phyloP scores from a whole-genome alignment of 2,329 filamentous ascomycete species.

The Hymenoscyphus occultus region DNA sequence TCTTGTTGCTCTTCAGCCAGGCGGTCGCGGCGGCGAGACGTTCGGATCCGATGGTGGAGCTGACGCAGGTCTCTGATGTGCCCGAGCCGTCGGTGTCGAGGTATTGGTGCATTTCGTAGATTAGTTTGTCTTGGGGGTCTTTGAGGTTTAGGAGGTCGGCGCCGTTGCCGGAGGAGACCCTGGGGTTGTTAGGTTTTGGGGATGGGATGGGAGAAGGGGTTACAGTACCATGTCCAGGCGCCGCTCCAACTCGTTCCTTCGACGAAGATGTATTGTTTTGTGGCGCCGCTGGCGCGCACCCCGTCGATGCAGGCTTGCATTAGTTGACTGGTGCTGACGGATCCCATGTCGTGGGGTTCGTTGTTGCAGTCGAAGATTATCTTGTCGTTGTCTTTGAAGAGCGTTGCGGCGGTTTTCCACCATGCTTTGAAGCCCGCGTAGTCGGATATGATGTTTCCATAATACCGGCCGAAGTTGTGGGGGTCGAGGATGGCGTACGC shows the following conservation, averaged over 20 bases:
- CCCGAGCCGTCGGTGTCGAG: constrained; percentile 55
- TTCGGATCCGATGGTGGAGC: constrained; percentile 50
- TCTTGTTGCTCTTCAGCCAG: constrained; percentile 53
- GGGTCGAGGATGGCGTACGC: constrained; percentile 47
- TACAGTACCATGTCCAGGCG: constrained; percentile 28
- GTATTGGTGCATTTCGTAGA: constrained; percentile 63
- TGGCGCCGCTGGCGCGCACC: constrained; percentile 44
- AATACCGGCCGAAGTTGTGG: constrained; percentile 51
- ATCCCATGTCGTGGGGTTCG: constrained; percentile 44
- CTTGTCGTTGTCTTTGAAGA: constrained; percentile 38
- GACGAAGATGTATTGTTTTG: constrained; percentile 55
- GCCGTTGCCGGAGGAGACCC: constrained; percentile 40
- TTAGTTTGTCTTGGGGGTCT: constrained; percentile 51
- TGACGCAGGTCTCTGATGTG: constrained; percentile 49
- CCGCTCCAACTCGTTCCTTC: constrained; percentile 45
- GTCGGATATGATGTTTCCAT: constrained; percentile 40
- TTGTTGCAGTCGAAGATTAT: constrained; percentile 46
- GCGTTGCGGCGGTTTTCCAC: constrained; percentile 41
- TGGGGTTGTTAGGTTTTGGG: neutral
- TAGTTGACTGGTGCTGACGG: constrained; percentile 32
- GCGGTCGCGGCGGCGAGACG: constrained; percentile 49
- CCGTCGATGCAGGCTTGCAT: constrained; percentile 46
- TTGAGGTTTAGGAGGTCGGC: constrained; percentile 44
- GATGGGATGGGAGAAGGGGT: neutral
- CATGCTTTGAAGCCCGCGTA: constrained; percentile 40